Conservation (phyloP, 192 early-diverging fungal species). For the Dimargaris cristalligena region DNA sequence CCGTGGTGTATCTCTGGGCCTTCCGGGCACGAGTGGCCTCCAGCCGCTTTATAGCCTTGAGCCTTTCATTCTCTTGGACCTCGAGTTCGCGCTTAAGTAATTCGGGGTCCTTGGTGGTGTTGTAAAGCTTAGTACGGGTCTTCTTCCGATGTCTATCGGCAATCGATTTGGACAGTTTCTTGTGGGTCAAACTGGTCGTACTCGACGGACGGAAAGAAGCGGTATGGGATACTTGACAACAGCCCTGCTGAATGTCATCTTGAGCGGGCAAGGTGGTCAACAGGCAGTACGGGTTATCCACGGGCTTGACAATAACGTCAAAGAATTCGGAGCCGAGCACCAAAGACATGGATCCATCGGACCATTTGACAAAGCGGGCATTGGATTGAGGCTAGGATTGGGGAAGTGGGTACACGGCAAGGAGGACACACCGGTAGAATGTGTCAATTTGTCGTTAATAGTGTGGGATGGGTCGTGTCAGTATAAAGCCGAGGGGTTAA, state of each 20-base stretch:
- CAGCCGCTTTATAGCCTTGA: constrained; percentile 32
- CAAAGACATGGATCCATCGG: constrained; percentile 52
- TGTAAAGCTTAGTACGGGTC: constrained; percentile 41
- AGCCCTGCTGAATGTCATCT: not conserved
- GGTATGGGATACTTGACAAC: constrained; percentile 14
- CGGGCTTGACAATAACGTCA: constrained; percentile 34
- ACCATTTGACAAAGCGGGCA: constrained; percentile 60
- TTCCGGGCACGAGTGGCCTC: constrained; percentile 24
- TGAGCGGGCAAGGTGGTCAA: not conserved
- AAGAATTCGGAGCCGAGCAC: constrained; percentile 58
- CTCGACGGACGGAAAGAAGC: constrained; percentile 50
- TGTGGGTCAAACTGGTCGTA: constrained; percentile 37
- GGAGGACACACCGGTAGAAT: not conserved
- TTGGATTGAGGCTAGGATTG: constrained; percentile 35
- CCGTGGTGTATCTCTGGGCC: constrained; percentile 17
- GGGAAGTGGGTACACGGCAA: not conserved
- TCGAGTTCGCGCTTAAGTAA: constrained; percentile 39
- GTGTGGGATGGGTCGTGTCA: not conserved
- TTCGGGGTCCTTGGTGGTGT: constrained; percentile 53
- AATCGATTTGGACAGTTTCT: constrained; percentile 44
- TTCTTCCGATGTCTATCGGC: constrained; percentile 48
- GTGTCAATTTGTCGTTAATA: too few relatives aligned
- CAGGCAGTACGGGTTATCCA: not conserved
- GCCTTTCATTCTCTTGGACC: constrained; percentile 37
- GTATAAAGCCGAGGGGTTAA: not conserved